Conservation (phyloP, 805 yeast genomes). For the Candida berthetii region DNA sequence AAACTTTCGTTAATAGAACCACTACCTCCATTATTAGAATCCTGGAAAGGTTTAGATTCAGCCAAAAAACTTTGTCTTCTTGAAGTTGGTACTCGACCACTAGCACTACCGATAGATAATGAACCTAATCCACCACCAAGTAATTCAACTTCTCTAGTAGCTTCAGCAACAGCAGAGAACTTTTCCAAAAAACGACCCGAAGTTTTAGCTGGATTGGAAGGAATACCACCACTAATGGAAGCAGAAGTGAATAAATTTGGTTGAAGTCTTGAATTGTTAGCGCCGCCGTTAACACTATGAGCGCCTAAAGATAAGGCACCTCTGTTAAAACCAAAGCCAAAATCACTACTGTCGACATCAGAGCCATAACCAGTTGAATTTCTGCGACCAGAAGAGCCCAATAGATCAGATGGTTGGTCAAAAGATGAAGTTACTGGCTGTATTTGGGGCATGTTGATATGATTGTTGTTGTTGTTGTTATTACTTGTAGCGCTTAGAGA, state of each 20-base stretch:
- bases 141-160: conserved; percentile 59
- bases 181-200: conserved; percentile 49
- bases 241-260: conserved; percentile 48
- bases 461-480: conserved; percentile 7
- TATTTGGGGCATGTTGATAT: neutral
- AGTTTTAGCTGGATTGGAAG: conserved; percentile 12
- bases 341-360: conserved; percentile 33
- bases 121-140: conserved; percentile 37
- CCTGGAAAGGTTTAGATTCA: conserved; percentile 15
- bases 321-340: conserved; percentile 37
- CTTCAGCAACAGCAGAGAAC: conserved; percentile 61
- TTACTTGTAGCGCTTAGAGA: conserved; percentile 20
- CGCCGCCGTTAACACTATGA: conserved; percentile 5
- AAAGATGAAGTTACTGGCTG: conserved; percentile 1
- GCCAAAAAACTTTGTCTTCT: conserved; percentile 49
- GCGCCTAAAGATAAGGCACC: conserved; percentile 39
- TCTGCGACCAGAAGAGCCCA: conserved; percentile 21
- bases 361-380: conserved; percentile 34
- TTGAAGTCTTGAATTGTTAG: conserved; percentile 23
- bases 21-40: conserved; percentile 2
- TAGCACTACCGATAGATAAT: conserved; percentile 24
- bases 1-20: conserved; percentile 23
- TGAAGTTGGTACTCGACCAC: conserved; percentile 29
- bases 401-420: conserved; percentile 7
- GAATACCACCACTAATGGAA: conserved; percentile 48